Evolutionary conservation across 2,329 filamentous ascomycete species (phyloP).

Genomic region (Ceratocystis eucalypticola): DNA sequence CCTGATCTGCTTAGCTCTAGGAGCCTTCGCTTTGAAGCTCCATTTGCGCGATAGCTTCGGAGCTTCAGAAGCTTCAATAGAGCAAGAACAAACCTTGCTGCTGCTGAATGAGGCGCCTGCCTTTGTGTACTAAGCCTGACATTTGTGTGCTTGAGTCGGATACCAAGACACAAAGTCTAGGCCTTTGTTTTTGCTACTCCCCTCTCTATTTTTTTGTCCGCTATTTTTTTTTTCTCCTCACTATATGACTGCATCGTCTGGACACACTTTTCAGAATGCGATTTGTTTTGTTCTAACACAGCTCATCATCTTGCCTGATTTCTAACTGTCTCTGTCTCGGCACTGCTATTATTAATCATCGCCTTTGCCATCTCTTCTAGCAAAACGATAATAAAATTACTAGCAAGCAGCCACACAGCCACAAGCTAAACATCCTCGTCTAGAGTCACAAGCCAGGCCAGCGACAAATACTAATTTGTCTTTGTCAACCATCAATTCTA

Average conservation of each 20-base stretch:
- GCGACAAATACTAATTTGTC: background rate
- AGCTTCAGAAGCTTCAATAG: conserved; percentile 10
- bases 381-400: background rate
- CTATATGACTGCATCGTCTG: background rate
- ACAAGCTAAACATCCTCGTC: background rate
- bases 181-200: background rate
- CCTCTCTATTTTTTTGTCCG: background rate
- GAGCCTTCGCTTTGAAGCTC: background rate
- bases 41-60: background rate
- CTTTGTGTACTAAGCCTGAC: background rate
- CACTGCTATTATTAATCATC: background rate
- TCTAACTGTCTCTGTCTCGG: background rate
- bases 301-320: background rate
- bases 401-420: background rate
- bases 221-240: background rate
- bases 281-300: background rate
- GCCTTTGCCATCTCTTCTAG: background rate
- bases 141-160: background rate
- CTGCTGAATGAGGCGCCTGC: background rate
- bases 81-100: background rate
- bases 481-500: background rate
- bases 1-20: background rate
- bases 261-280: background rate
- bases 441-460: background rate
- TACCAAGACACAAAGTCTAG: background rate